These are phyloP conservation scores for Ganoderma leucocontextum DNA, from an alignment of 1,284 basidiomycete genomes.

Conservation along the genomic window DNA sequence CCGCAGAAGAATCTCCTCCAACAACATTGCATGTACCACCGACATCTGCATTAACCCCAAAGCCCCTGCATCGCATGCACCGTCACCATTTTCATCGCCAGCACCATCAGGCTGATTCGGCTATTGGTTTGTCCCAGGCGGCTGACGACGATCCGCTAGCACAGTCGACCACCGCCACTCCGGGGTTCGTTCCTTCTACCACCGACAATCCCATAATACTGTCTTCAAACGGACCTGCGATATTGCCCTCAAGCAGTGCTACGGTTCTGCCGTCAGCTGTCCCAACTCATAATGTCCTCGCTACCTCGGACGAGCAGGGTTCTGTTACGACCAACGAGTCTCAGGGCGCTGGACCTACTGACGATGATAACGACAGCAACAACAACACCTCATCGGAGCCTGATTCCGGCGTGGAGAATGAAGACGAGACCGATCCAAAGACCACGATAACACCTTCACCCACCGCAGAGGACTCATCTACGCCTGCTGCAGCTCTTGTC, in stretches of 20 bases:
- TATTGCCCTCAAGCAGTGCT: background rate
- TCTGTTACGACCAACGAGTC: background rate
- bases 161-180: background rate
- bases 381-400: background rate
- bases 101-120: background rate
- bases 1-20: slow-evolving; percentile 7
- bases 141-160: background rate
- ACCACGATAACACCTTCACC: background rate
- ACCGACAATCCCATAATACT: background rate
- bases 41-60: slow-evolving; percentile 10
- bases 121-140: background rate
- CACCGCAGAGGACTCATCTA: background rate
- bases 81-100: background rate
- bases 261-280: background rate
- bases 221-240: background rate
- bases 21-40: slow-evolving; percentile 16
- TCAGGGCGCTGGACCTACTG: background rate
- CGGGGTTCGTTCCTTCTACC: background rate
- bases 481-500: background rate
- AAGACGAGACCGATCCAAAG: background rate
- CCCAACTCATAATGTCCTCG: background rate
- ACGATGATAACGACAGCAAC: background rate
- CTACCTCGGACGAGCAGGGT: background rate
- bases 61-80: slow-evolving; percentile 1
- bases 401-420: background rate